A percentile compares a stretch with the other conserved stretches of the same genome.
phyloP scores from a whole-genome alignment of 1,284 basidiomycete genomes.

The Ceratobasidium sp. region DNA sequence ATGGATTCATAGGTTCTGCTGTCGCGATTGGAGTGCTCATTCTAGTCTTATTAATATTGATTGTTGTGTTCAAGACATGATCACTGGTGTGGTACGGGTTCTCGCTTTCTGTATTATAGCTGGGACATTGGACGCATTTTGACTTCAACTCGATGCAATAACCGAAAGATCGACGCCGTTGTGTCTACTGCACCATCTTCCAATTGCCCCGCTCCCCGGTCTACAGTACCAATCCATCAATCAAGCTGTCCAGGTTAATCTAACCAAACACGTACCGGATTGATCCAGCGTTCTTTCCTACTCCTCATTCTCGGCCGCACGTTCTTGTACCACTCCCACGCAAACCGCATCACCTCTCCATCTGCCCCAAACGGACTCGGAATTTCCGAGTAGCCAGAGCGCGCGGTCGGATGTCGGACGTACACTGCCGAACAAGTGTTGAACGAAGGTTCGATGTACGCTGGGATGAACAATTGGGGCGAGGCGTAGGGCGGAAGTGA shows the following conservation, averaged over 20 bases:
- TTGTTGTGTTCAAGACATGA: constrained; percentile 44
- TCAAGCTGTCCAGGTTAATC: neutral
- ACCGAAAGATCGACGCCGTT: no score
- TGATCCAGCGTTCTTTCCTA: constrained; percentile 57
- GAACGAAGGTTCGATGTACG: constrained; percentile 93
- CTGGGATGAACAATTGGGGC: constrained; percentile 93
- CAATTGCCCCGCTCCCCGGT: constrained; percentile 27
- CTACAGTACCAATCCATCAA: neutral
- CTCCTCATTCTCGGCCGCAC: constrained; percentile 71
- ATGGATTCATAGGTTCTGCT: constrained; percentile 40
- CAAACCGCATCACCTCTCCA: constrained; percentile 79
- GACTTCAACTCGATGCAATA: no score
- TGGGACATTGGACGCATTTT: neutral
- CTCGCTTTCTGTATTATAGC: constrained; percentile 28
- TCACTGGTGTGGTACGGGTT: neutral
- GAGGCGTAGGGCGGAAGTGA: constrained; percentile 86
- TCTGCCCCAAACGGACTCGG: constrained; percentile 94
- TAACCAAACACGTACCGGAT: constrained; percentile 14
- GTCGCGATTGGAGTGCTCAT: constrained; percentile 43
- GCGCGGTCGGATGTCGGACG: constrained; percentile 93
- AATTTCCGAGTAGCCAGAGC: constrained; percentile 90
- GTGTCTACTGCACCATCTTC: constrained; percentile 36
- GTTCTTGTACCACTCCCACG: constrained; percentile 92
- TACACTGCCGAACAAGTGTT: constrained; percentile 92
- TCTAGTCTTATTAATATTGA: constrained; percentile 42